Percentiles rank a stretch among this genome's conserved stretches.
Conservation (phyloP, 805 yeast species). For the Candida arabinofermentans region DNA sequence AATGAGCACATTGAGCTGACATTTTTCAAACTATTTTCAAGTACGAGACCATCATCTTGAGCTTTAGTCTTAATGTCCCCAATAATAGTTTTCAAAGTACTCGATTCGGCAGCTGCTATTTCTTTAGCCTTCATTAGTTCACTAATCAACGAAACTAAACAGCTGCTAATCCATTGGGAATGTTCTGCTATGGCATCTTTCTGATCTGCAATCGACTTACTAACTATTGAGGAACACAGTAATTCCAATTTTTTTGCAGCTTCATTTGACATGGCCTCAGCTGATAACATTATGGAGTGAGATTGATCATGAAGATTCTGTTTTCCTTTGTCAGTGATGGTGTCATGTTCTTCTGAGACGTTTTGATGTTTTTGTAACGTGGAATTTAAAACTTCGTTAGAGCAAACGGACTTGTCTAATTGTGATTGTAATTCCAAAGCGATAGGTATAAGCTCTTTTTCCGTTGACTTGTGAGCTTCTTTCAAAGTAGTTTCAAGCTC, state of each 20-base stretch:
- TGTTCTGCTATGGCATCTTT: not conserved
- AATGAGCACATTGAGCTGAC: not conserved
- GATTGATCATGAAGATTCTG: not conserved
- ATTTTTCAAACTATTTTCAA: not conserved
- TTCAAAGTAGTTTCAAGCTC: slow-evolving; percentile 11
- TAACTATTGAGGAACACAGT: not conserved
- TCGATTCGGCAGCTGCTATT: no score
- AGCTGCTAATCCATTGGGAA: not conserved
- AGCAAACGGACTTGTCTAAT: slow-evolving; percentile 5
- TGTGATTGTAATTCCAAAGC: slow-evolving; percentile 5
- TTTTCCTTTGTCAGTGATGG: not conserved
- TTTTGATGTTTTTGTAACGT: not conserved
- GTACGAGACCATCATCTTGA: no score
- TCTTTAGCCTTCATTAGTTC: no score
- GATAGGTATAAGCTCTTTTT: slow-evolving; percentile 5
- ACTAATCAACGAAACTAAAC: not conserved
- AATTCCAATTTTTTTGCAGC: not conserved
- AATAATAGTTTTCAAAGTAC: no score
- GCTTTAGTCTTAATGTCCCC: no score
- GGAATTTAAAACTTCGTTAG: slow-evolving; percentile 1
- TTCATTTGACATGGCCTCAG: not conserved
- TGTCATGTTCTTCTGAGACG: not conserved
- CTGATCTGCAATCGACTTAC: not conserved
- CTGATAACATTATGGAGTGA: not conserved
- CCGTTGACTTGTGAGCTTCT: slow-evolving; percentile 13